Conservation (phyloP, 2,329 filamentous ascomycete species). For the Trichoderma gracile region DNA sequence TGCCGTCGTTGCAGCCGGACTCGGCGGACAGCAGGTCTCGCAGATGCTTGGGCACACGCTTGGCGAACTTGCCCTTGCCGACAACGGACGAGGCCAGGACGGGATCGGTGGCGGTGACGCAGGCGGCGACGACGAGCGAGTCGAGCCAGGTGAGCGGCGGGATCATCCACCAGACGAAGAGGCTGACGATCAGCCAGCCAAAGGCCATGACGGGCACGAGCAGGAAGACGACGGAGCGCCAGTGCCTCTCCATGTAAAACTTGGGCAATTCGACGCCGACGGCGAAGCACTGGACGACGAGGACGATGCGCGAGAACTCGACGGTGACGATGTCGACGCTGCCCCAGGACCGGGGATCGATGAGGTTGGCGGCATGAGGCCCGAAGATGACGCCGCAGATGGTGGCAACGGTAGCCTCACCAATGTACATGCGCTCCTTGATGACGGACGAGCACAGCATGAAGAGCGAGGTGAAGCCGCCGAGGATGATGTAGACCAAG, state of each 20-base stretch:
- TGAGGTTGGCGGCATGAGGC: constrained; percentile 78
- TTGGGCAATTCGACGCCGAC: constrained; percentile 88
- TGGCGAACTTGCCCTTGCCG: constrained; percentile 97
- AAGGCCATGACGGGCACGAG: constrained; percentile 96
- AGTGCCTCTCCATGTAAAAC: constrained; percentile 97
- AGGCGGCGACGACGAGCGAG: constrained; percentile 82
- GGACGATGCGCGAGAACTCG: constrained; percentile 84
- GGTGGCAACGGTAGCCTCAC: constrained; percentile 93
- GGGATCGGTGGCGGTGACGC: constrained; percentile 95
- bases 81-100: constrained; percentile 97
- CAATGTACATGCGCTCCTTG: constrained; percentile 98
- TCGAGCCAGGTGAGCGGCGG: constrained; percentile 82
- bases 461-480: constrained; percentile 95
- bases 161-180: constrained; percentile 93
- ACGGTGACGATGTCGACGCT: constrained; percentile 83
- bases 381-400: constrained; percentile 87
- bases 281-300: constrained; percentile 91
- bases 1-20: constrained; percentile 98
- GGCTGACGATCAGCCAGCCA: constrained; percentile 88
- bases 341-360: constrained; percentile 75
- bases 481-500: constrained; percentile 96
- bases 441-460: constrained; percentile 98
- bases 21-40: constrained; percentile 93
- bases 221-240: constrained; percentile 85
- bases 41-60: constrained; percentile 95